phyloP scores from a whole-genome alignment of 1,284 basidiomycete species.

The Cryptococcus jaspeensis region DNA sequence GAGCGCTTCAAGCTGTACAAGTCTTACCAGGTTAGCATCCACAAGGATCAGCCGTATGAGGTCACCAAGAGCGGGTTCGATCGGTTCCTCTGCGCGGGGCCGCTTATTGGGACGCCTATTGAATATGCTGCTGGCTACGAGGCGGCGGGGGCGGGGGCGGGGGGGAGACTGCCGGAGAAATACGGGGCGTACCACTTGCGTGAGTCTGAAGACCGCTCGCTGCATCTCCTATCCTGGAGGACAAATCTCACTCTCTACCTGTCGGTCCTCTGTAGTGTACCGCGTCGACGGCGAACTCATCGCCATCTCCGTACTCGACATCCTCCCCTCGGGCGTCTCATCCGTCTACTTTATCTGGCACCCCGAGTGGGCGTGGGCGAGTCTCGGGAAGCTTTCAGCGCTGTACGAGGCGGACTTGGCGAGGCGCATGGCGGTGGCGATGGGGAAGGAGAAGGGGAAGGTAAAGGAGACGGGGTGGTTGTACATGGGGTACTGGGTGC shows the following conservation, averaged over 20 bases:
- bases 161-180: slow-evolving; percentile 60
- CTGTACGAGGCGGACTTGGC: slow-evolving; percentile 73
- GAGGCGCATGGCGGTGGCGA: slow-evolving; percentile 70
- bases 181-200: slow-evolving; percentile 82
- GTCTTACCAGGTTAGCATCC: slow-evolving; percentile 73
- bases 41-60: slow-evolving; percentile 61
- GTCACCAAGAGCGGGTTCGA: slow-evolving; percentile 61
- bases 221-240: not conserved
- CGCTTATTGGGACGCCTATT: slow-evolving; percentile 60
- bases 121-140: slow-evolving; percentile 8
- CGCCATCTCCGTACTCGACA: slow-evolving; percentile 86
- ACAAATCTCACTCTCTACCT: not conserved
- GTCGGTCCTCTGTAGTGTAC: slow-evolving; percentile 57
- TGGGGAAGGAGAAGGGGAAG: not conserved
- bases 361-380: slow-evolving; percentile 64
- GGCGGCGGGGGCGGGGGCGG: slow-evolving; percentile 24
- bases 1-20: slow-evolving; percentile 79
- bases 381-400: slow-evolving; percentile 84
- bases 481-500: slow-evolving; percentile 92
- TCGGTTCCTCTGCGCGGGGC: slow-evolving; percentile 75
- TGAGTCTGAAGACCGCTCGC: slow-evolving; percentile 13
- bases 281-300: slow-evolving; percentile 76
- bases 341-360: slow-evolving; percentile 97
- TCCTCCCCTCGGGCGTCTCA: slow-evolving; percentile 84
- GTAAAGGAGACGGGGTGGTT: slow-evolving; percentile 60